Conservation (phyloP, 345 rosid species). For the Theobroma cacao region DNA sequence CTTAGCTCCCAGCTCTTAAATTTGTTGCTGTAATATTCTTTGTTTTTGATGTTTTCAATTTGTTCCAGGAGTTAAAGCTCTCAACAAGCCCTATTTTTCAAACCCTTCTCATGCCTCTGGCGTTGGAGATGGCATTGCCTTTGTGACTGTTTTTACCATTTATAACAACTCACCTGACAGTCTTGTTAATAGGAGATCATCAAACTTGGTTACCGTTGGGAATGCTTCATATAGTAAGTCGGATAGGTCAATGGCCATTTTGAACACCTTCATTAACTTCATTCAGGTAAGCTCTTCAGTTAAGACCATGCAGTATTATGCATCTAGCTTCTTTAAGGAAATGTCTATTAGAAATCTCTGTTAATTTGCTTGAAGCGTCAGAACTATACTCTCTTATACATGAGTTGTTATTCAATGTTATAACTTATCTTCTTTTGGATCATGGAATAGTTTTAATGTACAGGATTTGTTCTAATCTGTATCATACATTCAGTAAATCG, state of each 20-base stretch:
- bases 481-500: not conserved
- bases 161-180: conserved; percentile 44
- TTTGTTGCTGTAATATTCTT: not conserved
- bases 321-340: not conserved
- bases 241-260: conserved; percentile 67
- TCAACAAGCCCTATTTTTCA: conserved; percentile 50
- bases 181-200: conserved; percentile 34
- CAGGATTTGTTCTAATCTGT: not conserved
- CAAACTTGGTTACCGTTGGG: conserved; percentile 60
- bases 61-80: conserved; percentile 65
- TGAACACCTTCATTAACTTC: conserved; percentile 64
- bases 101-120: conserved; percentile 26
- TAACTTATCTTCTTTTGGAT: not conserved
- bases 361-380: conserved; percentile 1
- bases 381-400: not conserved
- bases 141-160: conserved; percentile 75
- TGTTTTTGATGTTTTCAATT: conserved; percentile 6
- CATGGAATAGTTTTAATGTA: not conserved
- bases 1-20: not conserved
- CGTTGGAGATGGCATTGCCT: conserved; percentile 42
- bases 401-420: not conserved
- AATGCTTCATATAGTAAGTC: conserved; percentile 64
- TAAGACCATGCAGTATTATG: not conserved
- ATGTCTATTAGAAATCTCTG: not conserved
- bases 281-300: conserved; percentile 53